Evolutionary conservation across 2,329 filamentous ascomycete genomes (phyloP), one percentile per base, ranked within the genome.

Genomic region (Colletotrichum agaves): DNA sequence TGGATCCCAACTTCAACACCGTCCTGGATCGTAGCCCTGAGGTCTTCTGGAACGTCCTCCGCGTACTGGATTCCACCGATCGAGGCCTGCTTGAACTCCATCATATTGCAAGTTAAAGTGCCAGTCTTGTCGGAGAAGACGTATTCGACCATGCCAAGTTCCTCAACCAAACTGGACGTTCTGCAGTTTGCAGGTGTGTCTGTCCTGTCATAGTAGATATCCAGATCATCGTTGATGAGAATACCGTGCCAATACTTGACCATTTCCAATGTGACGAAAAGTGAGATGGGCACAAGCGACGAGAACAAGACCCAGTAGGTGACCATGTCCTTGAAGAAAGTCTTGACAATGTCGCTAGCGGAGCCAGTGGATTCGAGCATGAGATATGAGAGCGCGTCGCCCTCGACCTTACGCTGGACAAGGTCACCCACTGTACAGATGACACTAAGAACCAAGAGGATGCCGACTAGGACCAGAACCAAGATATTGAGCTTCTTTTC

Each of bases 241-340:
- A 96, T 96, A n/a, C 93, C 96, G 72, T 97, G 94, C 84, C 92
- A 97, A 77, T 98, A 98, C 80, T 99, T 99, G 82, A 99, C 95
- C 72, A 99, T 87, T 80, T 99, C 96, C 59, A 99, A 90, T 0
- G 96, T 99, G 70, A 99, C 96, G 78, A 99, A 99, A 3, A 99
- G 90, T 33, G 95, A 98, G 74, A 99, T 98, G 37, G 96, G 96
- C 52, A 99, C 96, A 74, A 99, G 82, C 60, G 97, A 95, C 3
- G 95, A 98, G 80, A 98, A 99, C 39, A 99, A 81, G 35, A 99
- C 95, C 95, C 96, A 99, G 79, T 98, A 98, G 2, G 97, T 99
- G 75, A 98, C 92, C 76, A 99, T 92, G 79, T 99, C 96, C 73
- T 91, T 91, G 79, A 97, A 92, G 78, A 99, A 98, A 70, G 94